These are phyloP conservation scores for Eragrostis curvula DNA, from an alignment of 176 grass and related monocot species.

Conservation along the genomic window DNA sequence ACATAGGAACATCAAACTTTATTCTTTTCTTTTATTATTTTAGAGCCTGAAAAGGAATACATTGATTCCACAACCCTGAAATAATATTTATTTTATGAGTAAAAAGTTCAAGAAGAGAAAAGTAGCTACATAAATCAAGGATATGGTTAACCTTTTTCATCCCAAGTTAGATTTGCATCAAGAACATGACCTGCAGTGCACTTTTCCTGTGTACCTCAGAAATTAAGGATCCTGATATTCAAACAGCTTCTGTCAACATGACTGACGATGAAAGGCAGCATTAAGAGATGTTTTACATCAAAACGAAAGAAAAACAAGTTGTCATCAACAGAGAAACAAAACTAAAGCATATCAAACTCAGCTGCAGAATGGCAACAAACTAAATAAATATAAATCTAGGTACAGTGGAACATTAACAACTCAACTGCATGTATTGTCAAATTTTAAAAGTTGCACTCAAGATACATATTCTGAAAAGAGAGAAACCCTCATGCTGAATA, in stretches of 20 bases:
- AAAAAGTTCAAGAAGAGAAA: neutral
- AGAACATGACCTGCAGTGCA: constrained; percentile 1
- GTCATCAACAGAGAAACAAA: constrained; percentile 24
- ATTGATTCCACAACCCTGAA: neutral
- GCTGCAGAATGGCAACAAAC: neutral
- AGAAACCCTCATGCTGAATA: neutral
- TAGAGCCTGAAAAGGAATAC: neutral
- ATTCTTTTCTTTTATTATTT: constrained; percentile 2
- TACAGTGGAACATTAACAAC: neutral
- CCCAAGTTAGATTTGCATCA: constrained; percentile 30
- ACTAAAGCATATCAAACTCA: neutral
- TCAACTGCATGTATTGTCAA: constrained; percentile 28
- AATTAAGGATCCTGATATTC: constrained; percentile 43
- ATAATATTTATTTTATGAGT: neutral
- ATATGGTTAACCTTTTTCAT: constrained; percentile 10
- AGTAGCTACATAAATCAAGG: neutral
- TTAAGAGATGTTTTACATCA: neutral
- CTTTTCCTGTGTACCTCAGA: constrained; percentile 35
- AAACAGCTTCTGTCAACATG: neutral
- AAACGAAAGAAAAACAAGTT: neutral
- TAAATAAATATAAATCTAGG: neutral
- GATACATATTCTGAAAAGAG: neutral
- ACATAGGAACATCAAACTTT: neutral
- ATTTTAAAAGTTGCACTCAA: neutral
- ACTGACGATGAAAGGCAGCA: constrained; percentile 38